A percentile compares a stretch with the other conserved stretches of the same genome.
phyloP scores from a whole-genome alignment of 2,329 filamentous ascomycete species.

The Magnaporthiopsis poae region DNA sequence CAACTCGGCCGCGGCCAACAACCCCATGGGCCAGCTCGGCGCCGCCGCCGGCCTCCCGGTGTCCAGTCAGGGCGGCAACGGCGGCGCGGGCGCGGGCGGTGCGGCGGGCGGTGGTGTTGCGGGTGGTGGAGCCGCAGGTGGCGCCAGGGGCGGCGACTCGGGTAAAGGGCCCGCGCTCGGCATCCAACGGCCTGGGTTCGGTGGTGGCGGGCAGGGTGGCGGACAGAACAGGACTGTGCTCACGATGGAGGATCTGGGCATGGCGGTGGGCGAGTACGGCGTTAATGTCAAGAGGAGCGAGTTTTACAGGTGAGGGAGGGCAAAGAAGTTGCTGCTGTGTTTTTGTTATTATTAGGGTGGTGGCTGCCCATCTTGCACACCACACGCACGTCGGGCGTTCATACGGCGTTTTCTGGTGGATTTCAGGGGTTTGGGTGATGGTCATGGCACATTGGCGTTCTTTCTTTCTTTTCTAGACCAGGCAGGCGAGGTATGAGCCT shows the following conservation, averaged over 20 bases:
- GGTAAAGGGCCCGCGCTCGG: constrained; percentile 50
- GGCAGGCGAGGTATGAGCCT: no score
- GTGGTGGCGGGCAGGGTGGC: constrained; percentile 79
- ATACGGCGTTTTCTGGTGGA: no score
- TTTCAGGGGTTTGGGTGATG: no score
- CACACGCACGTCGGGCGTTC: no score
- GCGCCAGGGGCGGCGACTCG: constrained; percentile 41
- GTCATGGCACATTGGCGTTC: no score
- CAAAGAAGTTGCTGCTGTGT: no score
- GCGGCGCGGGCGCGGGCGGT: constrained; percentile 25
- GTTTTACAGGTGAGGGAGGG: constrained; percentile 64
- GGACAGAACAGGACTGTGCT: constrained; percentile 86
- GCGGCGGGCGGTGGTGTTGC: constrained; percentile 35
- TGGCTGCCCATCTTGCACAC: no score
- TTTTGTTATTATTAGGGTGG: no score
- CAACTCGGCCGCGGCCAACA: constrained; percentile 75
- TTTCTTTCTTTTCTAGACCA: no score
- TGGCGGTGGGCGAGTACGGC: constrained; percentile 95
- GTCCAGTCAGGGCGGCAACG: constrained; percentile 39
- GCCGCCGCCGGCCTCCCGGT: constrained; percentile 61
- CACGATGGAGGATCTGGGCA: constrained; percentile 96
- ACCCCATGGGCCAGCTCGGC: constrained; percentile 79
- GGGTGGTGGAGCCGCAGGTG: constrained; percentile 38
- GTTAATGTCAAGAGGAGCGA: constrained; percentile 96
- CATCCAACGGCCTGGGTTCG: constrained; percentile 68